A percentile compares a stretch with the other conserved stretches of the same genome.
Evolutionary conservation across 2,329 filamentous ascomycete genomes (phyloP).

Genomic region (Fusarium caatingaense): DNA sequence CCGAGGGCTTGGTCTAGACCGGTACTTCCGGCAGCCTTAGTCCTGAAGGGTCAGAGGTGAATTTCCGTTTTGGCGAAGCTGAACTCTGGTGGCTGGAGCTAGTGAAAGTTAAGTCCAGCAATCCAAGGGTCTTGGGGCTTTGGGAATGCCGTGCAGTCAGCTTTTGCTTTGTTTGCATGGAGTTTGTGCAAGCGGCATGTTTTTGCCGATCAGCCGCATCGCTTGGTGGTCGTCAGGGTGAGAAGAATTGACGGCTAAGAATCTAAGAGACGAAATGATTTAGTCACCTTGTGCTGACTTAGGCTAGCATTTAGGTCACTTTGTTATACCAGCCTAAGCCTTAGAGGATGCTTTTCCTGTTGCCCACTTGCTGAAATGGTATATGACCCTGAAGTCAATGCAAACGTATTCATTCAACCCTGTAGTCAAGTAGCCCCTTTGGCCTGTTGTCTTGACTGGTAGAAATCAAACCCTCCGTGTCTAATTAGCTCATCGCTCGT

Average conservation of each 20-base stretch:
- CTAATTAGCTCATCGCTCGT: background rate
- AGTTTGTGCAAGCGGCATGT: background rate
- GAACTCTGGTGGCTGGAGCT: constrained; percentile 8
- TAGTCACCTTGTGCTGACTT: background rate
- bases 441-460: background rate
- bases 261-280: background rate
- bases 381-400: background rate
- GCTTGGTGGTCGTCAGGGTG: background rate
- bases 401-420: background rate
- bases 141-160: background rate
- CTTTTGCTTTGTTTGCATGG: background rate
- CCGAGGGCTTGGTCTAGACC: constrained; percentile 6
- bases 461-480: background rate
- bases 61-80: background rate
- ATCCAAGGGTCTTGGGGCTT: background rate
- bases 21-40: background rate
- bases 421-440: background rate
- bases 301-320: background rate
- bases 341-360: too few species aligned
- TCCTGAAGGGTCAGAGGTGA: background rate
- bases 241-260: background rate
- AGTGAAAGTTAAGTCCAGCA: background rate
- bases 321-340: background rate
- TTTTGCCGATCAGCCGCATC: constrained; percentile 6
- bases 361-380: background rate